Base-by-base conservation (phyloP, 345 rosid genomes). In the Boechera stricta region DNA sequence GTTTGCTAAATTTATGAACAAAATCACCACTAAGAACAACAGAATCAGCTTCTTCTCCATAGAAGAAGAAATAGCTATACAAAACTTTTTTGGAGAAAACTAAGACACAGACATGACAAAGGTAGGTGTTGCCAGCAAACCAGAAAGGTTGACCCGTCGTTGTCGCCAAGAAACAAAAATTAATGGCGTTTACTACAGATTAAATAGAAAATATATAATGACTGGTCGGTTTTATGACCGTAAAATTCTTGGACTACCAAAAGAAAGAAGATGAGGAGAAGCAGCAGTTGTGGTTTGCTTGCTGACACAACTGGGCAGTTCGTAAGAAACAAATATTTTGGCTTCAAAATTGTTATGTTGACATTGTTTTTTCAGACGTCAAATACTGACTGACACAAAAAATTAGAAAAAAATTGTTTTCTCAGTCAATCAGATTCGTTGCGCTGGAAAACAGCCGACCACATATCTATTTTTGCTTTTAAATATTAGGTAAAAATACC, bases 1-100 rank as follows among this genome's bases (percentile, higher is more conserved):
- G 44, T 18, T 53, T 36, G 81, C 26, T n/a, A 76, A 72, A 28
- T 76, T 81, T 7, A 16, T 7, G 4, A 49, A 49, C 65, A 79
- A 9, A 42, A 82, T 21, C 64, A 82, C n/a, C 36, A 62, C 10
- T 6, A 69, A 10, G 7, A 54, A 41, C 9, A 58, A 16, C 54
- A 8, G 4, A 49, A 16, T 7, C 10, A 7, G 54, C 52, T 47
- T 47, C 52, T 47, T 47, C 52, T 47, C 52, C 52, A 47, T 47
- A 5, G 52, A n/a, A 49, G 54, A 49, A 18, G 26, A 16, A 16
- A n/a, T 6, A 16, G 10, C 10, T 48, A 48, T 1, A 45, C 49
- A 45, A 45, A 13, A 45, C 49, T 13, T 45, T 5, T 45, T 45
- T 16, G 10, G 53, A 48, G 26, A 48, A n/a, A 48, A 48, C 1